Base-by-base conservation (phyloP, 2,329 filamentous ascomycete genomes). In the Neofusicoccum laricinum region DNA sequence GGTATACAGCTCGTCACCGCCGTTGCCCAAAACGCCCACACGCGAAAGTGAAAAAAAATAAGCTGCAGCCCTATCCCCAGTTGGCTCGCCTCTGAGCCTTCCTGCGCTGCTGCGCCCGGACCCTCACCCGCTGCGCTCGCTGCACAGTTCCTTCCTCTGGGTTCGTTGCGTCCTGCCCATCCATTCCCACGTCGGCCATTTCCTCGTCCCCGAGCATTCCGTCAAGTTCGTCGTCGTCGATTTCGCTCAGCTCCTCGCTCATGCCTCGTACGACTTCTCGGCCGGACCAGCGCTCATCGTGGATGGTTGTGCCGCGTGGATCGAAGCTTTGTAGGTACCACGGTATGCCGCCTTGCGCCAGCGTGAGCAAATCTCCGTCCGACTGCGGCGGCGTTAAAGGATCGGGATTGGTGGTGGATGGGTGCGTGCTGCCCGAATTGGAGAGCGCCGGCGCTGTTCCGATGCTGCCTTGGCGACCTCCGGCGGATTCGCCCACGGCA, bases 291-390 rank as follows among this genome's bases (percentile, higher is more conserved):
- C 87, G 84, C 76, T 94, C 90, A 38, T 77, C 89, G 63, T 91
- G 82, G 10, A 94, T 86, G 0, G 90, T 94, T 0, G 92, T 96
- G 64, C 93, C 94, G 61, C 87, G 72, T 63, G 91, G 90, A 59
- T 95, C 87, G 73, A 96, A 96, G 8, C 86, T 84, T 71, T 91
- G 86, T 65, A 97, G 85, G 76, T 96, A 97, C 92, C 93, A 97
- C 7, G 92, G 87, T 12, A 96, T 82, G 38, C 94, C 94, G 65
- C 94, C 94, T 55, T 76, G 70, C 17, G 71, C 70, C 14, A 77
- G 67, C 40, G 87, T 85, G 67, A 78, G 71, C 2, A 82, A 75
- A 49, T 85, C 83, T 63, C 77, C 76, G 61, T 78, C 76, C 3
- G 76, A 90, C 61, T 87, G 84, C 1, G 89, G 88, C 30, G 89